phyloP scores from a whole-genome alignment of 352 stramenopile species.

The Pythium aphanidermatum region DNA sequence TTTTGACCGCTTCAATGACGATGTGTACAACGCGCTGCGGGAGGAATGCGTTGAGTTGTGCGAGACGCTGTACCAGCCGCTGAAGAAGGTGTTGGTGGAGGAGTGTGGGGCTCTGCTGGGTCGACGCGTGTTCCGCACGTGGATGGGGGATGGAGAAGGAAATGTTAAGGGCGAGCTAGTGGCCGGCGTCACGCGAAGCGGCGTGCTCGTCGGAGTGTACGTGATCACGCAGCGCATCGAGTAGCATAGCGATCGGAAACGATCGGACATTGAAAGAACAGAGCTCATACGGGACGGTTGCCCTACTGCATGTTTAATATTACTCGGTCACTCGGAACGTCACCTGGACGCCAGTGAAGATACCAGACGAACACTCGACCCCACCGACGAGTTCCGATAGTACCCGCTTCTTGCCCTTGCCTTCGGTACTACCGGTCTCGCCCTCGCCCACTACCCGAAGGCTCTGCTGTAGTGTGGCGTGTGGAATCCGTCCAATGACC shows the following conservation, averaged over 20 bases:
- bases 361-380: conserved; percentile 10
- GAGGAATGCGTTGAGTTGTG: conserved; percentile 33
- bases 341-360: conserved; percentile 19
- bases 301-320: conserved; percentile 8
- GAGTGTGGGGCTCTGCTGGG: conserved; percentile 18
- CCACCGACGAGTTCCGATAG: conserved; percentile 16
- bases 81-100: conserved; percentile 23
- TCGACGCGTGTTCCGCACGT: conserved; percentile 31
- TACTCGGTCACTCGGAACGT: conserved; percentile 11
- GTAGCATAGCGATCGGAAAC: background rate
- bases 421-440: background rate
- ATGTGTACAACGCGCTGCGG: conserved; percentile 41
- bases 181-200: conserved; percentile 24
- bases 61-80: conserved; percentile 26
- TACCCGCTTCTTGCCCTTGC: conserved; percentile 4
- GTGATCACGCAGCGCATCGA: conserved; percentile 20
- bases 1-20: conserved; percentile 40
- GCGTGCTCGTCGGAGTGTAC: conserved; percentile 36
- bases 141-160: conserved; percentile 33
- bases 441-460: background rate
- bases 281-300: background rate
- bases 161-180: conserved; percentile 33
- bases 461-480: conserved; percentile 7
- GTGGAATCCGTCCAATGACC: conserved; percentile 13
- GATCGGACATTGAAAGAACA: no score